A percentile compares a stretch with the other conserved stretches of the same genome.
phyloP scores from a whole-genome alignment of 306 rosid species.

The Cicer bijugum region DNA sequence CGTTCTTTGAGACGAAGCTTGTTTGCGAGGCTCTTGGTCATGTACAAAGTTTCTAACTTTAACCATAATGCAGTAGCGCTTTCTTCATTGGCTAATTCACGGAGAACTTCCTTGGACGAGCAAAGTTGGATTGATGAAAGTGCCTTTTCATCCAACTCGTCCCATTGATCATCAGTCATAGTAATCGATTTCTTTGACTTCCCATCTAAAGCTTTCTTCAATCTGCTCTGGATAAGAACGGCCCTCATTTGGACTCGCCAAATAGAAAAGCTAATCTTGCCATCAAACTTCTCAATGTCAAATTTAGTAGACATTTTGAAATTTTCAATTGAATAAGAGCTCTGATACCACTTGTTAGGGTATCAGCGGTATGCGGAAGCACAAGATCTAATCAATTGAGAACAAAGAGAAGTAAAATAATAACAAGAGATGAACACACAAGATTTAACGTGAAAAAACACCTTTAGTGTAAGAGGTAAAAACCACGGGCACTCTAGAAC shows the following conservation, averaged over 20 bases:
- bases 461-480: background rate
- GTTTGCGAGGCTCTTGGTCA: too few species aligned
- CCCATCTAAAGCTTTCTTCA: too few species aligned
- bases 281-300: conserved; percentile 5
- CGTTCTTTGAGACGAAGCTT: too few species aligned
- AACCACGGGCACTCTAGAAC: background rate
- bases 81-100: background rate
- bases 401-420: background rate
- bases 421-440: background rate
- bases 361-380: background rate
- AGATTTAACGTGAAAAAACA: background rate
- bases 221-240: too few species aligned
- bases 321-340: background rate
- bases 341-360: background rate
- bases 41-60: too few species aligned
- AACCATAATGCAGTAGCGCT: too few species aligned
- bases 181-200: too few species aligned
- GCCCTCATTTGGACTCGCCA: too few species aligned
- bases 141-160: background rate
- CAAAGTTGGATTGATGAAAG: too few species aligned
- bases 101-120: background rate
- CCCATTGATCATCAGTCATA: too few species aligned
- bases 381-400: background rate
- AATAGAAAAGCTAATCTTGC: background rate
- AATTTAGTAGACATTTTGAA: too few species aligned